These are phyloP conservation scores for Porcisia hertigi DNA, from an alignment of 208 protist genomes.

Conservation along the genomic window DNA sequence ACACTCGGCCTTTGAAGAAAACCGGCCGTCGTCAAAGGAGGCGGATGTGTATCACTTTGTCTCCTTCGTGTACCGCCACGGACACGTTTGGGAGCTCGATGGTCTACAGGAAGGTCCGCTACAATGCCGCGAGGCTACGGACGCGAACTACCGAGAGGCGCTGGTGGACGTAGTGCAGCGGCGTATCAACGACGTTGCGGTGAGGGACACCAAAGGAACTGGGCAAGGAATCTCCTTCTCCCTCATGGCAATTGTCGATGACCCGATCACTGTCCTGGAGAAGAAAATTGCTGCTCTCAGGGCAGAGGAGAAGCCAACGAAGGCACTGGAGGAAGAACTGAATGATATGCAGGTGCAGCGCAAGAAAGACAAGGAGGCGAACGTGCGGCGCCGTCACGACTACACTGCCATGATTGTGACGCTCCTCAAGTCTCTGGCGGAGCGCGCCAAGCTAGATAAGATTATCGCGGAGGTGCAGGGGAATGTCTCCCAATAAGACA, in stretches of 20 bases:
- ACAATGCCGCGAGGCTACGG: conserved; percentile 63
- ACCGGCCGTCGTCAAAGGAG: conserved; percentile 9
- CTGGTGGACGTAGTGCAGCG: conserved; percentile 86
- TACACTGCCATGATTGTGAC: conserved; percentile 96
- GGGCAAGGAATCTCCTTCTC: conserved; percentile 95
- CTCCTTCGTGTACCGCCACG: conserved; percentile 92
- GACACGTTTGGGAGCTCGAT: conserved; percentile 97
- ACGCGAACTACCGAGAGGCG: conserved; percentile 63
- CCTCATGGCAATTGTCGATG: conserved; percentile 95
- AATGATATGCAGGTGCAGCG: conserved; percentile 46
- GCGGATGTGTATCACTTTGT: conserved; percentile 95
- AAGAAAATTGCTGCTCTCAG: conserved; percentile 56
- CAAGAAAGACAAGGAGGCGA: conserved; percentile 84
- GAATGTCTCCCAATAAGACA: conserved; percentile 8
- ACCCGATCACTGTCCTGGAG: conserved; percentile 74
- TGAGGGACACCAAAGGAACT: conserved; percentile 43
- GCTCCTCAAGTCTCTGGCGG: conserved; percentile 92
- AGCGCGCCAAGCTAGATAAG: conserved; percentile 86
- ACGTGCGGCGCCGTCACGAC: conserved; percentile 96
- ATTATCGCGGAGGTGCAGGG: conserved; percentile 40
- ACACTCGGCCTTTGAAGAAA: conserved; percentile 54
- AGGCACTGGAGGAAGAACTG: conserved; percentile 64
- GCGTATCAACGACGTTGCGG: conserved; percentile 76
- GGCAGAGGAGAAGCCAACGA: conserved; percentile 51
- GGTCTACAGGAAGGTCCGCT: conserved; percentile 95